These are phyloP conservation scores for Candida taoyuanica DNA, from an alignment of 805 yeast genomes.

Conservation along the genomic window DNA sequence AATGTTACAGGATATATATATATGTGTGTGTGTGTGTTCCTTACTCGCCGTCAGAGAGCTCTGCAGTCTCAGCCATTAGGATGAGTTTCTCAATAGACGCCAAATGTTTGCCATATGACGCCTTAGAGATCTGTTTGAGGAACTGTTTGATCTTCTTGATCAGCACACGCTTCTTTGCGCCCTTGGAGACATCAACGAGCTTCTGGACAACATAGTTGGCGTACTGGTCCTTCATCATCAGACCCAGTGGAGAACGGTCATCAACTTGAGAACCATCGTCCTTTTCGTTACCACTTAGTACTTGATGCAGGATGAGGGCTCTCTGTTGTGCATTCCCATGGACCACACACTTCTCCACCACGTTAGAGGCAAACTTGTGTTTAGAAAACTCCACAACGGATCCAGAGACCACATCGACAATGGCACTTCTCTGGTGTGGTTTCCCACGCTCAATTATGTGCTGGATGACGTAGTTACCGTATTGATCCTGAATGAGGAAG, in stretches of 20 bases:
- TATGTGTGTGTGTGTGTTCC: background rate
- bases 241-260: conserved; percentile 68
- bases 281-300: conserved; percentile 47
- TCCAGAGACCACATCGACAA: conserved; percentile 64
- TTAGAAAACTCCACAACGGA: conserved; percentile 80
- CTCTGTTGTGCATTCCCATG: conserved; percentile 65
- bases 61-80: conserved; percentile 25
- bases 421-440: conserved; percentile 51
- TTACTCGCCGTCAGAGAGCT: conserved; percentile 21
- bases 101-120: conserved; percentile 73
- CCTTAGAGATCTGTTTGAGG: conserved; percentile 65
- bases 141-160: conserved; percentile 77
- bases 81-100: conserved; percentile 68
- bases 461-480: conserved; percentile 96
- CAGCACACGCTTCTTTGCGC: conserved; percentile 61
- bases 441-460: conserved; percentile 86
- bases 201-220: conserved; percentile 97
- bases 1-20: no score
- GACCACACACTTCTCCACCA: conserved; percentile 88
- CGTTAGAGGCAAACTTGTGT: conserved; percentile 97
- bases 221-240: conserved; percentile 97
- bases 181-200: conserved; percentile 75
- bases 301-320: conserved; percentile 56
- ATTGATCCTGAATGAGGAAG: conserved; percentile 87
- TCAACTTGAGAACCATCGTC: conserved; percentile 40